These are phyloP conservation scores for Penicillium corylophilum DNA, from an alignment of 2,329 filamentous ascomycete species.

Conservation along the genomic window DNA sequence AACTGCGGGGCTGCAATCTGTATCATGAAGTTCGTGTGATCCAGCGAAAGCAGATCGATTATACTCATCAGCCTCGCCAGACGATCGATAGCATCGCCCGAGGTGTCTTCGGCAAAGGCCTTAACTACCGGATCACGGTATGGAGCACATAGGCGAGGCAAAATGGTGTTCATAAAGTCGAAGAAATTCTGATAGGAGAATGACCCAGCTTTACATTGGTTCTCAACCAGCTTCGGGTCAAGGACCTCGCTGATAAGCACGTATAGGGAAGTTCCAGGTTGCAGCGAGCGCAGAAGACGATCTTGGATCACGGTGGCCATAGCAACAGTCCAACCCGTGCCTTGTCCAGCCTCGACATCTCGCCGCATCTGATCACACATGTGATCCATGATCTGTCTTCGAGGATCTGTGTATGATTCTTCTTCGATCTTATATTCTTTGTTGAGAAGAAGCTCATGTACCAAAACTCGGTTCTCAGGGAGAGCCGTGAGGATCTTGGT, in stretches of 20 bases:
- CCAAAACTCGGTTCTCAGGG: constrained; percentile 60
- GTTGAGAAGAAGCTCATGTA: constrained; percentile 64
- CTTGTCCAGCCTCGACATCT: constrained; percentile 56
- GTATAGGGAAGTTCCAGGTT: constrained; percentile 61
- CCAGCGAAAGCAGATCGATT: constrained; percentile 62
- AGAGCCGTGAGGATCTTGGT: constrained; percentile 59
- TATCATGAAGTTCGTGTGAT: constrained; percentile 66
- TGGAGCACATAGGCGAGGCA: constrained; percentile 65
- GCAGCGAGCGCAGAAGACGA: constrained; percentile 59
- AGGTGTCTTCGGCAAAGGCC: constrained; percentile 52
- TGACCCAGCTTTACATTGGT: constrained; percentile 58
- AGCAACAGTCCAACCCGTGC: constrained; percentile 61
- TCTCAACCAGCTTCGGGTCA: constrained; percentile 58
- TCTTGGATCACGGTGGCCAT: constrained; percentile 65
- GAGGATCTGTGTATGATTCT: constrained; percentile 48
- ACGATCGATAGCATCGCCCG: constrained; percentile 60
- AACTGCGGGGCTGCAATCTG: constrained; percentile 60
- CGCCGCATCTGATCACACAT: constrained; percentile 60
- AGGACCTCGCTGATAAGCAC: constrained; percentile 61
- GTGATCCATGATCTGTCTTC: constrained; percentile 58
- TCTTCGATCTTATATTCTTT: constrained; percentile 62
- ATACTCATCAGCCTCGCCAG: constrained; percentile 62
- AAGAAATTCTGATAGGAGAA: constrained; percentile 67
- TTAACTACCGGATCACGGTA: constrained; percentile 62
- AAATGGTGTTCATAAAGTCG: constrained; percentile 60